Evolutionary conservation across 495 filamentous ascomycete species (phyloP).

Genomic region (Penicillium fimorum): DNA sequence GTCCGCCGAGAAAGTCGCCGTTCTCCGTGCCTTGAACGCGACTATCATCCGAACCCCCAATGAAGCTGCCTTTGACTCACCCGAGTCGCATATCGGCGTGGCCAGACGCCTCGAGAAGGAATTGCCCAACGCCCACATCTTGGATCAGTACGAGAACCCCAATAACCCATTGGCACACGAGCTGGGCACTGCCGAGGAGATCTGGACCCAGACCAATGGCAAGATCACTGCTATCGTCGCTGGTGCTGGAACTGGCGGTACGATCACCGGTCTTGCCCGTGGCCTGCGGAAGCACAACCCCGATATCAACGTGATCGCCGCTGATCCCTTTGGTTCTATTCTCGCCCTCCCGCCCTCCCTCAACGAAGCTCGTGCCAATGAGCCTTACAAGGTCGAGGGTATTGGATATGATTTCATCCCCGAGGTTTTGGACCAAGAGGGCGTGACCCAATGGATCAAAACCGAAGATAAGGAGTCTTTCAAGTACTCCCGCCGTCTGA

Average conservation of each 20-base stretch:
- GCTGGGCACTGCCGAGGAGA: conserved; percentile 91
- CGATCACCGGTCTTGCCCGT: conserved; percentile 84
- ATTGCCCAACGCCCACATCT: conserved; percentile 92
- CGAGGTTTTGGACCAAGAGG: conserved; percentile 77
- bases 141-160: conserved; percentile 92
- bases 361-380: conserved; percentile 75
- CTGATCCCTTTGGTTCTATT: conserved; percentile 87
- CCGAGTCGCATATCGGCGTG: conserved; percentile 96
- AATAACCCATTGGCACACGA: conserved; percentile 96
- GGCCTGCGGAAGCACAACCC: conserved; percentile 85
- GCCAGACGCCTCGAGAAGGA: conserved; percentile 88
- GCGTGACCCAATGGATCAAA: conserved; percentile 97
- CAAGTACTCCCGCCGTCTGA: conserved; percentile 79
- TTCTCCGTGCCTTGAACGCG: conserved; percentile 87
- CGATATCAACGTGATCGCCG: conserved; percentile 80
- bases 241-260: conserved; percentile 93
- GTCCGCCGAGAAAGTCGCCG: conserved; percentile 95
- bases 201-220: conserved; percentile 88
- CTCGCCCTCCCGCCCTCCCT: conserved; percentile 74
- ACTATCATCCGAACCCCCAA: conserved; percentile 98
- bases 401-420: conserved; percentile 99
- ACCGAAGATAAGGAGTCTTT: conserved; percentile 93
- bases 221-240: conserved; percentile 83
- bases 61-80: conserved; percentile 88
- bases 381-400: conserved; percentile 95